Evolutionary conservation across 2,329 filamentous ascomycete genomes (phyloP), one percentile per base, ranked within the genome.

Genomic region (Phoma sp.): DNA sequence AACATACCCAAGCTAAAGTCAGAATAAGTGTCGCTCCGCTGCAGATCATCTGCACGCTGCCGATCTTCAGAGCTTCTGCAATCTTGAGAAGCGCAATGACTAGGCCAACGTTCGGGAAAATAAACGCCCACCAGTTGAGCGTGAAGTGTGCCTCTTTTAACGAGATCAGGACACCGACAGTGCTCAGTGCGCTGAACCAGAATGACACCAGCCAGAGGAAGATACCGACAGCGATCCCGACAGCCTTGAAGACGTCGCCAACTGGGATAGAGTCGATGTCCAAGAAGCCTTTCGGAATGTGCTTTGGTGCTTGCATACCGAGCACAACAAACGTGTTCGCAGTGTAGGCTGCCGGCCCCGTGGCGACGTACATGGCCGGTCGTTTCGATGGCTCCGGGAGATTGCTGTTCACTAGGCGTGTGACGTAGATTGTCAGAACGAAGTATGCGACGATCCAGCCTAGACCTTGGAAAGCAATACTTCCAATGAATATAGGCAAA

Each of bases 351-450:
- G 68, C 65, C 13, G 65, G 65, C 0, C 81, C 81, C 0, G 83
- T 81, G 1, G 79, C 77, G 21, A 84, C 79, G 60, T 80, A 84
- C 80, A 84, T 82, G 4, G 76, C 77, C 3, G 77, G 78, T 13
- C 78, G 67, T 21, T 74, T 74, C 0, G 67, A 56, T 0, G 75
- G 70, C 5, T 71, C 68, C 1, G 81, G 81, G 2, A 83, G 58
- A 1, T 87, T 83, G 3, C 80, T 80, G 61, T 85, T 82, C 82
- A 91, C 87, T 10, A 91, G 78, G 4, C 88, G 82, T 81, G 91
- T 88, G n/a, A 91, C 78, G 10, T 88, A 83, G 21, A 85, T 85
- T 39, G 90, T 82, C 78, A 88, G 88, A 71, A 88, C 89, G 74
- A 89, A 82, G 53, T 86, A 79, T 1, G 87, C 83, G 6, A 91